Evolutionary conservation across 257 asterid genomes (phyloP).

Genomic region (Rehmannia glutinosa): DNA sequence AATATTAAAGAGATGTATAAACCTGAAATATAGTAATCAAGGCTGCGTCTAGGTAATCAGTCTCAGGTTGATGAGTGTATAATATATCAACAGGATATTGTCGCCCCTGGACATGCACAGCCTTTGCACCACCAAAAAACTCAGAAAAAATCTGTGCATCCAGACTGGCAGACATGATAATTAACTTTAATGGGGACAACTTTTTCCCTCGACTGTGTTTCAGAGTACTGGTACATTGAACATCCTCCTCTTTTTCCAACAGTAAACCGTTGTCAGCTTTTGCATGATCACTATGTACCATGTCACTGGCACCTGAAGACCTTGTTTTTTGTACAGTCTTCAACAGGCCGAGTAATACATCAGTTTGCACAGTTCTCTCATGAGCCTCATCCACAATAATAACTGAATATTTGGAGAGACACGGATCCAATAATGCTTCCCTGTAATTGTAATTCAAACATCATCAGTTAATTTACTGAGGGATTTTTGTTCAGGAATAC

Average conservation of each 20-base stretch:
- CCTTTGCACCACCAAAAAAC: constrained; percentile 91
- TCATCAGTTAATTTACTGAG: neutral
- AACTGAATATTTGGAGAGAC: constrained; percentile 83
- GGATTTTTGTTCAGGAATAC: neutral
- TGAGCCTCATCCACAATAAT: constrained; percentile 97
- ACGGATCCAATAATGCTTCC: constrained; percentile 91
- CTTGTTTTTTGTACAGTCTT: constrained; percentile 79
- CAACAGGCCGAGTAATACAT: constrained; percentile 88
- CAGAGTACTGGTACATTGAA: constrained; percentile 25
- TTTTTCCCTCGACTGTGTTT: constrained; percentile 44
- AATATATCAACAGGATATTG: constrained; percentile 78
- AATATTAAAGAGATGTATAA: neutral
- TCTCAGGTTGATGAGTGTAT: constrained; percentile 79
- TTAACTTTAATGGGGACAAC: constrained; percentile 63
- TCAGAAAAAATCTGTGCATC: constrained; percentile 80
- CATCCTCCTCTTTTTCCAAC: constrained; percentile 28
- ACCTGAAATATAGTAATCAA: constrained; percentile 96
- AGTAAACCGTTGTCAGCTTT: constrained; percentile 29
- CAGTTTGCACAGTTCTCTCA: constrained; percentile 97
- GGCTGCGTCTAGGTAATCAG: constrained; percentile 89
- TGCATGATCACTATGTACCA: constrained; percentile 19
- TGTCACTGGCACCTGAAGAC: constrained; percentile 37
- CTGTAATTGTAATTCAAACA: constrained; percentile 38
- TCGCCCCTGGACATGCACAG: constrained; percentile 92
- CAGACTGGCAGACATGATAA: constrained; percentile 97